Conservation (phyloP, 768 basidiomycete species). For the Naematelia encephala region DNA sequence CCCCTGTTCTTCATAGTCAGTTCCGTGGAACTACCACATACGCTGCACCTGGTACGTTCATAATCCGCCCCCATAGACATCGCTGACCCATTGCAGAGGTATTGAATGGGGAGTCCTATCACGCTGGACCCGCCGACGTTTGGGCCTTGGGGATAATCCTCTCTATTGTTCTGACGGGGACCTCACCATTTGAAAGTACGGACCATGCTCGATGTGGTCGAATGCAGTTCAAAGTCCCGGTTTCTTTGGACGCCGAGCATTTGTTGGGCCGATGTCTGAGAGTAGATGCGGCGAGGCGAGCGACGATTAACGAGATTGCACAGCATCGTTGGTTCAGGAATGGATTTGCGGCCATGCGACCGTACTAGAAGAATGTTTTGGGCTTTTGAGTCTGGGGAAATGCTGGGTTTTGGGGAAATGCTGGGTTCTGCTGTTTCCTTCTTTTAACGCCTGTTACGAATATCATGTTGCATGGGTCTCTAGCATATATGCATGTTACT, state of each 20-base stretch:
- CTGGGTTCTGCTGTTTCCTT: too few relatives aligned
- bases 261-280: conserved; percentile 44
- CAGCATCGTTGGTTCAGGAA: conserved; percentile 33
- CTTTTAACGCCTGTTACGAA: too few relatives aligned
- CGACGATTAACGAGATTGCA: conserved; percentile 38
- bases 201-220: conserved; percentile 31
- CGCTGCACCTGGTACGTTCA: conserved; percentile 32
- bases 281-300: conserved; percentile 33
- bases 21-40: conserved; percentile 56
- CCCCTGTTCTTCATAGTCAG: conserved; percentile 66
- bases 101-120: conserved; percentile 49
- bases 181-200: conserved; percentile 49
- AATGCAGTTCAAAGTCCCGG: conserved; percentile 26
- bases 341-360: neutral
- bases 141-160: conserved; percentile 55
- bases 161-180: conserved; percentile 52
- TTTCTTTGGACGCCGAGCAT: conserved; percentile 30
- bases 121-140: conserved; percentile 52
- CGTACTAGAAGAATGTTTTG: too few relatives aligned
- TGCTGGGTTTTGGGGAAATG: too few relatives aligned
- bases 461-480: too few relatives aligned
- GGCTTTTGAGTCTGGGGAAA: too few relatives aligned
- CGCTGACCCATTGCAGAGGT: conserved; percentile 45
- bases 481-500: too few relatives aligned
- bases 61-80: neutral